Base-by-base conservation (phyloP, 2,329 filamentous ascomycete species). In the Corniculantispora saksenae region DNA sequence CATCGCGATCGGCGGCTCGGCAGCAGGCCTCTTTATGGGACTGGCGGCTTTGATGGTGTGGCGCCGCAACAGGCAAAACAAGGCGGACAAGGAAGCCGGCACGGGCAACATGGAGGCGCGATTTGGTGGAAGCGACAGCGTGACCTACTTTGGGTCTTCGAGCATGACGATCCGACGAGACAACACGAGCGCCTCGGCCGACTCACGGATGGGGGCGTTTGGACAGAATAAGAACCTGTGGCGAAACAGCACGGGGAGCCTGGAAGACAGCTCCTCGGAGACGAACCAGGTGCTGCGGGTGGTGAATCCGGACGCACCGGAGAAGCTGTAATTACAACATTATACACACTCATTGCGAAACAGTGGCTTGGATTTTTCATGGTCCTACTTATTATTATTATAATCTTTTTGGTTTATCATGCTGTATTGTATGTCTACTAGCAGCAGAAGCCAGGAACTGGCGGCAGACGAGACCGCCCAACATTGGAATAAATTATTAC, bases 131-230 rank as follows among this genome's bases (percentile, higher is more conserved):
- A 13, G 17, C 4, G 45, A 25, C 29, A 47, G 35, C 13, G 45
- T 38, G 21, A 3, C 32, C 2, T 61, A 29, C 35, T 61, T 61
- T 61, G 59, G 47, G 12, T 4, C 23, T 3, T 38, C 47, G 15
- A 10, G 27, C 6, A 38, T 45, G 48, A 54, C 48, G 35, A 61
- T 61, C 5, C 21, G 21, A 17, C 38, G 59, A 13, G 59, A 61
- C 48, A 61, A 61, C 25, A 61, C 59, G 35, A 61, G 48, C 48
- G 59, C 59, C 32, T 61, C 59, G 23, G 59, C 51, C 23, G 59
- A 61, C 35, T 61, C 59, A 48, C 59, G 59, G 25, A 61, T 61
- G 59, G 59, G 48, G 1, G 59, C 59, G 48, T 61, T 61, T 43
- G 59, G 59, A 23, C 59, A 61, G 21, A 61, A 54, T 6, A 53